phyloP scores from a whole-genome alignment of 306 rosid species.

The Inga oerstediana region DNA sequence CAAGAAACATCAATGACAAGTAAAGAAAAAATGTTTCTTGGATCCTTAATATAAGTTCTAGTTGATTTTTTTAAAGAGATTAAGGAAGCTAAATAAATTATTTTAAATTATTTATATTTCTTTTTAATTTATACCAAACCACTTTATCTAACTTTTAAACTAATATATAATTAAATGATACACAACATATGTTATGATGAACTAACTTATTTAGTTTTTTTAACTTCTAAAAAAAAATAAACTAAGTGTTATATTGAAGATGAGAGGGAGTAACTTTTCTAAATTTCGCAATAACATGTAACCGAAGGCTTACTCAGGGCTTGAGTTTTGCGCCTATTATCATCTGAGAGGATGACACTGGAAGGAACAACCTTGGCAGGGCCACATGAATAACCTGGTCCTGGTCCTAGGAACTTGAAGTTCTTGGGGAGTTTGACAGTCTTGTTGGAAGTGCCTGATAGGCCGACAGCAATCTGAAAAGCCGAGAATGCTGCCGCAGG shows the following conservation, averaged over 20 bases:
- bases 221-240: too few relatives aligned
- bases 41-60: too few relatives aligned
- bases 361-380: constrained; percentile 66
- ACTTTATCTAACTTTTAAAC: too few relatives aligned
- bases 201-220: rapidly evolving
- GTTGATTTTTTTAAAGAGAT: too few relatives aligned
- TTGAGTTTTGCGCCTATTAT: constrained; percentile 62
- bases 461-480: constrained; percentile 76
- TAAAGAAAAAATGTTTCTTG: not conserved
- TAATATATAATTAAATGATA: too few relatives aligned
- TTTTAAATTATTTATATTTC: too few relatives aligned
- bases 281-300: too few relatives aligned
- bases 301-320: constrained; percentile 56
- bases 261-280: too few relatives aligned
- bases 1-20: not conserved
- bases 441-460: constrained; percentile 74
- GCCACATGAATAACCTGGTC: constrained; percentile 77
- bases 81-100: too few relatives aligned
- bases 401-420: constrained; percentile 73
- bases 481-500: constrained; percentile 66
- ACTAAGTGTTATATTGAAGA: too few relatives aligned
- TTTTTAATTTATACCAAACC: too few relatives aligned
- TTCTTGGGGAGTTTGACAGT: constrained; percentile 71
- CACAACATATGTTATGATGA: too few relatives aligned
- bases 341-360: constrained; percentile 58